These are phyloP conservation scores for Candida hungchunana DNA, from an alignment of 805 yeast genomes.

Conservation along the genomic window DNA sequence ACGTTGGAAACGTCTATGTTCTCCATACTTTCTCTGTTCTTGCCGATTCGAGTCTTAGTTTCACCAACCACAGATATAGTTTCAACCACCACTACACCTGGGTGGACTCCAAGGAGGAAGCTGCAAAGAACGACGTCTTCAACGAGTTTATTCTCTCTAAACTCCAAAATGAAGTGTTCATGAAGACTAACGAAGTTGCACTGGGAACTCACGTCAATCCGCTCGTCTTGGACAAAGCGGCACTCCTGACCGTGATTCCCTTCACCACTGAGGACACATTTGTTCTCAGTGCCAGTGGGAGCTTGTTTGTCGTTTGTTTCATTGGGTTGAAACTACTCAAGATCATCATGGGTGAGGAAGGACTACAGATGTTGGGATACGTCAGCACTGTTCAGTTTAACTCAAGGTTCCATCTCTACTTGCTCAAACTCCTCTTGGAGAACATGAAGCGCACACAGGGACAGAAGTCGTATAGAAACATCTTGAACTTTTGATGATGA, in stretches of 20 bases:
- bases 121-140: slow-evolving; percentile 19
- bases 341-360: slow-evolving; percentile 17
- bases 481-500: not conserved
- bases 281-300: slow-evolving; percentile 16
- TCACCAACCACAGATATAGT: slow-evolving; percentile 18
- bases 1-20: slow-evolving; percentile 25
- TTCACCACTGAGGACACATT: slow-evolving; percentile 21
- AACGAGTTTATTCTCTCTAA: slow-evolving; percentile 23
- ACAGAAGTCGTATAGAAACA: not conserved
- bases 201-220: slow-evolving; percentile 22
- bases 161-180: slow-evolving; percentile 20
- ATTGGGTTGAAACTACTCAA: slow-evolving; percentile 21
- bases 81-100: slow-evolving; percentile 23
- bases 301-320: slow-evolving; percentile 21
- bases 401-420: slow-evolving; percentile 20
- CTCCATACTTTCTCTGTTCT: slow-evolving; percentile 17
- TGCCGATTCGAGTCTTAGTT: slow-evolving; percentile 21
- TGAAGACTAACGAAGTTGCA: slow-evolving; percentile 20
- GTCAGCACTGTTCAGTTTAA: slow-evolving; percentile 21
- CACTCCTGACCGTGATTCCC: slow-evolving; percentile 20
- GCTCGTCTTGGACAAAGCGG: slow-evolving; percentile 20
- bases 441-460: slow-evolving; percentile 1
- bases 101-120: slow-evolving; percentile 25
- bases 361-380: slow-evolving; percentile 21
- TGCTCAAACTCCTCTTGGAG: slow-evolving; percentile 16